These are phyloP conservation scores for Debaryomyces hansenii DNA, from an alignment of 805 yeast genomes.

Conservation along the genomic window DNA sequence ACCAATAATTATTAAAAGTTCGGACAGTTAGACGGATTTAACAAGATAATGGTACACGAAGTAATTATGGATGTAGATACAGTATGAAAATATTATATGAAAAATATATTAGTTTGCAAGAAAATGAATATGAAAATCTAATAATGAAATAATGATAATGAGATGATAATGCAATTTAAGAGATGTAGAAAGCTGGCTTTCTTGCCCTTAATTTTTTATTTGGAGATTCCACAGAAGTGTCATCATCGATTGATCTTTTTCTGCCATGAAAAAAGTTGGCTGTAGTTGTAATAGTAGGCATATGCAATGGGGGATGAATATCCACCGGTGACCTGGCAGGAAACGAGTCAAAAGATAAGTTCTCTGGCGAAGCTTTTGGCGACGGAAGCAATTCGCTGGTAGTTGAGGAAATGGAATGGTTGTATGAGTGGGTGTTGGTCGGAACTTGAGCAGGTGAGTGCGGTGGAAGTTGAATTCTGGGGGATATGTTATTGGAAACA, in stretches of 20 bases:
- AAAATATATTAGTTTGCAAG: too few relatives aligned
- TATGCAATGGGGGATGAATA: conserved; percentile 4
- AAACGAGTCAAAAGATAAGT: background rate
- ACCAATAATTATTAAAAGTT: too few relatives aligned
- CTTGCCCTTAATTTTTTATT: conserved; percentile 23
- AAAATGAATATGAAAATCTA: background rate
- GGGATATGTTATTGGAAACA: conserved; percentile 24
- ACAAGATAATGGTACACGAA: too few relatives aligned
- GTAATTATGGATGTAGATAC: too few relatives aligned
- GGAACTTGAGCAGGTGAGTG: conserved; percentile 1
- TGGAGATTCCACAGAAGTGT: background rate
- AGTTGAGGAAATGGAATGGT: background rate
- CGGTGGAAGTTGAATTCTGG: conserved; percentile 4
- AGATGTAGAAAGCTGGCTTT: conserved; percentile 19
- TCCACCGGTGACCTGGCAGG: background rate
- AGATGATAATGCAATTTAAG: conserved; percentile 5
- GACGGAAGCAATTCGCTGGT: background rate
- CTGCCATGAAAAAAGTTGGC: background rate
- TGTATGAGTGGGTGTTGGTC: background rate
- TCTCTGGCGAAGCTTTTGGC: background rate
- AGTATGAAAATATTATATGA: too few relatives aligned
- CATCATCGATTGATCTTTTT: conserved; percentile 5
- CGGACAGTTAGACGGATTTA: too few relatives aligned
- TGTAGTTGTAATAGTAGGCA: background rate
- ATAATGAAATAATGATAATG: background rate